Evolutionary conservation across 495 filamentous ascomycete genomes (phyloP).

Genomic region (Xylona heveae): DNA sequence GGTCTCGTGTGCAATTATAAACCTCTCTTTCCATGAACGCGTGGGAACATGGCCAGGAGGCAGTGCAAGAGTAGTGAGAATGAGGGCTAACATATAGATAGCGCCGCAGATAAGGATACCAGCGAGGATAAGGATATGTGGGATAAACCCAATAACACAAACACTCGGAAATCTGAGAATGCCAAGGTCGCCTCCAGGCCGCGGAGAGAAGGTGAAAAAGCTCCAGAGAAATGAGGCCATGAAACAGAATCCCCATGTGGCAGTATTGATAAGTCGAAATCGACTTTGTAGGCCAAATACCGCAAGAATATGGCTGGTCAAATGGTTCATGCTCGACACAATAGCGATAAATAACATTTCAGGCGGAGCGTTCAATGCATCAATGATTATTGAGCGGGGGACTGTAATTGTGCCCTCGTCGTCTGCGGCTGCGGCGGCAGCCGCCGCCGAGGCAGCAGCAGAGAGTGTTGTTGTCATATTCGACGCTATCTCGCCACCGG

Average conservation of each 20-base stretch:
- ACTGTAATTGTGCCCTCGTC: no score
- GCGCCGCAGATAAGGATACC: slow-evolving; percentile 52
- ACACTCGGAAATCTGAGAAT: slow-evolving; percentile 76
- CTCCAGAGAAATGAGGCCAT: slow-evolving; percentile 63
- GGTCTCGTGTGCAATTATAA: slow-evolving; percentile 53
- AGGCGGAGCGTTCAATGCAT: slow-evolving; percentile 59
- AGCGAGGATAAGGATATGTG: slow-evolving; percentile 61
- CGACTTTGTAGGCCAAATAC: slow-evolving; percentile 56
- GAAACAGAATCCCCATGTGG: slow-evolving; percentile 73
- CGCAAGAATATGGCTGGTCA: slow-evolving; percentile 67
- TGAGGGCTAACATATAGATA: slow-evolving; percentile 59
- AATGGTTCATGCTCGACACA: slow-evolving; percentile 72
- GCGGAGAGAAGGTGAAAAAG: slow-evolving; percentile 30
- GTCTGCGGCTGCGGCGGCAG: no score
- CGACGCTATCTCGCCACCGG: no score
- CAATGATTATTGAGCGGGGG: no score
- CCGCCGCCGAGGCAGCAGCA: no score
- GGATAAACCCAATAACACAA: slow-evolving; percentile 85
- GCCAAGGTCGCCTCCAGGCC: slow-evolving; percentile 19
- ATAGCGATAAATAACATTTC: slow-evolving; percentile 73
- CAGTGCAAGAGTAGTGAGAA: slow-evolving; percentile 52
- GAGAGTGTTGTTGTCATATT: no score
- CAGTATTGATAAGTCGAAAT: slow-evolving; percentile 65
- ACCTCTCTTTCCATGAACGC: slow-evolving; percentile 28
- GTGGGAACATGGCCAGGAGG: slow-evolving; percentile 19